Evolutionary conservation across 352 stramenopile species (phyloP).

Genomic region (Thraustochytrium striatum): DNA sequence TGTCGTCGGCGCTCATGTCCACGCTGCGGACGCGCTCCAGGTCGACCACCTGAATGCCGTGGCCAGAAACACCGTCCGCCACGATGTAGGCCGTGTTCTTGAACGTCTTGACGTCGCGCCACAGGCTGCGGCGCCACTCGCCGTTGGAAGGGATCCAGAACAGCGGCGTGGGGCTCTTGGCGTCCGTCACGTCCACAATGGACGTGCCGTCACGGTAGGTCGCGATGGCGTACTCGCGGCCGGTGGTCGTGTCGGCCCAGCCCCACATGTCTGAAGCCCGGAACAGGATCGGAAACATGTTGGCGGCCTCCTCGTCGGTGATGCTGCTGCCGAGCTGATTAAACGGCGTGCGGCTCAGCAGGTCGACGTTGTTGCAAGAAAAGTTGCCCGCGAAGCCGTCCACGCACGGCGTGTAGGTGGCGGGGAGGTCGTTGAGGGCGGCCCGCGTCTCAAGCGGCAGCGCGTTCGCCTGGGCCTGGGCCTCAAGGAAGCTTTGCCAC

Average conservation of each 20-base stretch:
- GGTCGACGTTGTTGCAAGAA: too few relatives aligned
- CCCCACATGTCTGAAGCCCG: constrained; percentile 45
- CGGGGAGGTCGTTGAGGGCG: too few relatives aligned
- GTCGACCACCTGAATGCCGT: constrained; percentile 56
- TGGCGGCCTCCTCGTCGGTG: too few relatives aligned
- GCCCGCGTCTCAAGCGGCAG: too few relatives aligned
- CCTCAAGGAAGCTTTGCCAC: too few relatives aligned
- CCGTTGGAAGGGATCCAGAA: not conserved
- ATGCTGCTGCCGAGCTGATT: too few relatives aligned
- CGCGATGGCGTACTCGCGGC: not conserved
- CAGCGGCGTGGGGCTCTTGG: not conserved
- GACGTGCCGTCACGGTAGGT: not conserved
- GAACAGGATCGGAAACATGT: too few relatives aligned
- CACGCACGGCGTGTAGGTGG: too few relatives aligned
- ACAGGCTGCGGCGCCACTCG: not conserved
- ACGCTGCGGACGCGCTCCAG: constrained; percentile 43
- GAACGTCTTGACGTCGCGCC: constrained; percentile 51
- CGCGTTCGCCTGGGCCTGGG: too few relatives aligned
- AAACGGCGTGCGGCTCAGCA: too few relatives aligned
- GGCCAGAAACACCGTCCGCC: constrained; percentile 11
- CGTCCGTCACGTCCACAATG: constrained; percentile 23
- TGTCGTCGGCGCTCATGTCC: too few relatives aligned
- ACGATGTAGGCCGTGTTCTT: constrained; percentile 54
- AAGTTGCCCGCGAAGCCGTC: too few relatives aligned
- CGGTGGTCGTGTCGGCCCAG: constrained; percentile 1